A percentile compares a stretch with the other conserved stretches of the same genome.
Conservation (phyloP, 768 basidiomycete genomes). For the Psilocybe cubensis region DNA sequence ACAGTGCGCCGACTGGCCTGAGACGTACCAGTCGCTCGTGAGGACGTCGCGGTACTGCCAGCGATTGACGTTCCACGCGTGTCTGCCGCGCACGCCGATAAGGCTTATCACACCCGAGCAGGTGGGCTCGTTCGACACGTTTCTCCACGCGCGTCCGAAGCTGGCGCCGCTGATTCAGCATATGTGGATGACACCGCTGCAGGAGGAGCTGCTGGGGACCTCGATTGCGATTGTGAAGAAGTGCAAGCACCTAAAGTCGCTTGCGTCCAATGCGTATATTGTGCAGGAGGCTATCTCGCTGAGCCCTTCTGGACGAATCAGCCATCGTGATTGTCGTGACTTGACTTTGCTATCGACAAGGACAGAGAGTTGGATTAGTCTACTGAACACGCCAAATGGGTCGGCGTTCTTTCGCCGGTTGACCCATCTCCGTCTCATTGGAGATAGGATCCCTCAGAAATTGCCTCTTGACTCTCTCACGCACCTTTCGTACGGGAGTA, state of each 20-base stretch:
- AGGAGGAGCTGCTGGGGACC: conserved; percentile 22
- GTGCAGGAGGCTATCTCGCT: conserved; percentile 27
- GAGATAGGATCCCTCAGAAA: conserved; percentile 28
- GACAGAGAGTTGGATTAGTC: conserved; percentile 21
- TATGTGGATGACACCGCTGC: conserved; percentile 38
- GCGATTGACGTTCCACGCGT: conserved; percentile 32
- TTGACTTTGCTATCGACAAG: conserved; percentile 35
- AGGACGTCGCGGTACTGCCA: conserved; percentile 35
- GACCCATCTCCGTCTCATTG: conserved; percentile 37
- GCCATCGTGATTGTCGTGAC: conserved; percentile 31
- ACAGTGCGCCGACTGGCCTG: conserved; percentile 30
- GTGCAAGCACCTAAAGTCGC: conserved; percentile 32
- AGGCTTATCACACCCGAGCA: conserved; percentile 34
- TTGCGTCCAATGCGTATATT: conserved; percentile 34
- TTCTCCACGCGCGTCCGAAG: conserved; percentile 20
- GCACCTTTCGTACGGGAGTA: conserved; percentile 33
- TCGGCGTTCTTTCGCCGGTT: conserved; percentile 32
- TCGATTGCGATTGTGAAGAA: conserved; percentile 29
- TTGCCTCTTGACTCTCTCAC: conserved; percentile 27
- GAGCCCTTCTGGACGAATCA: conserved; percentile 21
- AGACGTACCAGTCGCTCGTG: conserved; percentile 35
- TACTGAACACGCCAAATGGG: conserved; percentile 26
- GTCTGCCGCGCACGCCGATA: conserved; percentile 37
- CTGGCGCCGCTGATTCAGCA: conserved; percentile 28
- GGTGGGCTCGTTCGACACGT: conserved; percentile 31